These are phyloP conservation scores for Phytophthora fragariae DNA, from an alignment of 352 stramenopile species.

Conservation along the genomic window DNA sequence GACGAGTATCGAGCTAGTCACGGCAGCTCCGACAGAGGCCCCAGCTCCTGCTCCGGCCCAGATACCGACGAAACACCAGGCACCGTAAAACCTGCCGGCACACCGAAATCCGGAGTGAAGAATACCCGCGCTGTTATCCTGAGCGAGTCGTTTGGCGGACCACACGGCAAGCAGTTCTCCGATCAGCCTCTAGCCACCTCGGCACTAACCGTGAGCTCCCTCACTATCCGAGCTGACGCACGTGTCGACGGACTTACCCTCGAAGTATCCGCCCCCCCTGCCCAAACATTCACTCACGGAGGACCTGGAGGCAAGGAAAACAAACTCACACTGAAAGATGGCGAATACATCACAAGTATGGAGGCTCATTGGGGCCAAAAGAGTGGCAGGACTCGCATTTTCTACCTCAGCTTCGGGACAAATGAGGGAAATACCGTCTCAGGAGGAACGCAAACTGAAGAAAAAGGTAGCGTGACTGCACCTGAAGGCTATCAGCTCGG, in stretches of 20 bases:
- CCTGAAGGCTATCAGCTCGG: conserved; percentile 28
- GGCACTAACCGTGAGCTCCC: conserved; percentile 13
- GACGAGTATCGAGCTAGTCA: conserved; percentile 22
- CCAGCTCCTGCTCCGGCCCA: neutral
- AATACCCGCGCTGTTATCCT: conserved; percentile 13
- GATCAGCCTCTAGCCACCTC: conserved; percentile 15
- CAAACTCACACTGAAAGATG: conserved; percentile 12
- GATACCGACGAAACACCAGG: conserved; percentile 7
- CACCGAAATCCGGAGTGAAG: conserved; percentile 4
- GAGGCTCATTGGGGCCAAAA: conserved; percentile 28
- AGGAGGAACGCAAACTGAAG: conserved; percentile 19
- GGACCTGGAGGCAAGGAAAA: conserved; percentile 20
- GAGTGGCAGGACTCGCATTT: conserved; percentile 17
- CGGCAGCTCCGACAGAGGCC: conserved; percentile 3
- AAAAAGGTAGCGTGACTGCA: conserved; percentile 22
- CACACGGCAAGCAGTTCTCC: conserved; percentile 22
- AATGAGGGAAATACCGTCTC: conserved; percentile 24
- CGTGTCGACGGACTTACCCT: conserved; percentile 20
- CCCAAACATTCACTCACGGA: conserved; percentile 20
- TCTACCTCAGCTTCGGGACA: conserved; percentile 25
- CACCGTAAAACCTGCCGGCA: conserved; percentile 10
- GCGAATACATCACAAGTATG: conserved; percentile 25
- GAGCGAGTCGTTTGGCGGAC: conserved; percentile 19
- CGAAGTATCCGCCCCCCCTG: conserved; percentile 5
- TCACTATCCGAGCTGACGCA: conserved; percentile 17